Conservation (phyloP, 805 yeast species). For the Candida nanaspora region DNA sequence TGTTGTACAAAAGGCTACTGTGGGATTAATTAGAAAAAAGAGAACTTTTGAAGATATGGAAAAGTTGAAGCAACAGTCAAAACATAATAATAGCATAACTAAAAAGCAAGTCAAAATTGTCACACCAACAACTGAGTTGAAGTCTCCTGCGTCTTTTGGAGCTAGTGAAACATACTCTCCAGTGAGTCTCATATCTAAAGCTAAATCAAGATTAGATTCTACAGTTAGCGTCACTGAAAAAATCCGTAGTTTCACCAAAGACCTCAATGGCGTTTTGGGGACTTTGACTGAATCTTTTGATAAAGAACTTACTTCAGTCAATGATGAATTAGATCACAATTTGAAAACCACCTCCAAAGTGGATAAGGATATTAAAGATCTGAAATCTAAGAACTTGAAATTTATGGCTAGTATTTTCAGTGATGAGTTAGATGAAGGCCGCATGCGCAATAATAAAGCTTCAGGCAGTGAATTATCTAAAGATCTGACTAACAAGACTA, state of each 20-base stretch:
- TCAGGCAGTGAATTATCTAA: neutral
- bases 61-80: neutral
- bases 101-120: neutral
- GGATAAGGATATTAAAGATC: slow-evolving; percentile 30
- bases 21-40: neutral
- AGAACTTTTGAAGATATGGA: neutral
- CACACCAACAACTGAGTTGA: neutral
- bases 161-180: neutral
- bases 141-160: no score
- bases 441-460: neutral
- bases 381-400: slow-evolving; percentile 13
- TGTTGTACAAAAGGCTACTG: no score
- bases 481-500: neutral
- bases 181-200: neutral
- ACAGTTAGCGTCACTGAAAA: neutral
- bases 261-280: slow-evolving; percentile 14
- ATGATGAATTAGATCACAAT: slow-evolving; percentile 44
- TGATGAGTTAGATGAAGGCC: slow-evolving; percentile 1
- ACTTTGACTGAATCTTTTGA: slow-evolving; percentile 16
- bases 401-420: slow-evolving; percentile 12
- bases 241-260: slow-evolving; percentile 8
- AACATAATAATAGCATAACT: neutral
- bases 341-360: slow-evolving; percentile 32
- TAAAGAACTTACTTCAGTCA: slow-evolving; percentile 33
- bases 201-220: neutral